Percentiles rank a stretch among this genome's conserved stretches.
Evolutionary conservation across 2,329 filamentous ascomycete genomes (phyloP).

Genomic region (Trichoderma brevicompactum): DNA sequence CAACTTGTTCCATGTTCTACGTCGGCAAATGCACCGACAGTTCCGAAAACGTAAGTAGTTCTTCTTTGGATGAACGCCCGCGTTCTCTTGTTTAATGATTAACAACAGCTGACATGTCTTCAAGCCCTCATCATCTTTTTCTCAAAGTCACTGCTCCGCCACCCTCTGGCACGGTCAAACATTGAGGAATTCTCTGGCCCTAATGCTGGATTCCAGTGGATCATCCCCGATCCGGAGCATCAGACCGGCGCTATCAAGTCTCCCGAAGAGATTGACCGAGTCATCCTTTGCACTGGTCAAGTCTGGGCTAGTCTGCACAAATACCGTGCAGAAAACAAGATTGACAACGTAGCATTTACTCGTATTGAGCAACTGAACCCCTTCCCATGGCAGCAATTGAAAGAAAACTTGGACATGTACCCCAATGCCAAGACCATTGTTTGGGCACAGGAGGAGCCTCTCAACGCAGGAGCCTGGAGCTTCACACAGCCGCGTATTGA

Average conservation of each 20-base stretch:
- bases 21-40: constrained; percentile 97
- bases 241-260: constrained; percentile 73
- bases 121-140: constrained; percentile 95
- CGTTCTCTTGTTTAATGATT: neutral
- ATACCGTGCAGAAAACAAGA: constrained; percentile 82
- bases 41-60: constrained; percentile 91
- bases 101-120: constrained; percentile 29
- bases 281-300: constrained; percentile 93
- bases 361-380: constrained; percentile 97
- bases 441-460: constrained; percentile 95
- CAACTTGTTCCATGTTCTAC: constrained; percentile 94
- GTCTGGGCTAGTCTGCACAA: constrained; percentile 90
- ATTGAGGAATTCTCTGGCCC: constrained; percentile 91
- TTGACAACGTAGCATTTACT: constrained; percentile 91
- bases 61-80: neutral
- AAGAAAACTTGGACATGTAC: constrained; percentile 95
- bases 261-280: constrained; percentile 86
- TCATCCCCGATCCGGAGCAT: constrained; percentile 90
- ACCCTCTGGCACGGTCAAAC: constrained; percentile 85
- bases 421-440: constrained; percentile 97
- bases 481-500: constrained; percentile 98
- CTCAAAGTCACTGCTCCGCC: constrained; percentile 93
- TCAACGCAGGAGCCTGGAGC: constrained; percentile 96
- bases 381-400: constrained; percentile 97
- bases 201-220: constrained; percentile 88